Conservation (phyloP, 495 filamentous ascomycete genomes). For the Pyrenula aspistea region DNA sequence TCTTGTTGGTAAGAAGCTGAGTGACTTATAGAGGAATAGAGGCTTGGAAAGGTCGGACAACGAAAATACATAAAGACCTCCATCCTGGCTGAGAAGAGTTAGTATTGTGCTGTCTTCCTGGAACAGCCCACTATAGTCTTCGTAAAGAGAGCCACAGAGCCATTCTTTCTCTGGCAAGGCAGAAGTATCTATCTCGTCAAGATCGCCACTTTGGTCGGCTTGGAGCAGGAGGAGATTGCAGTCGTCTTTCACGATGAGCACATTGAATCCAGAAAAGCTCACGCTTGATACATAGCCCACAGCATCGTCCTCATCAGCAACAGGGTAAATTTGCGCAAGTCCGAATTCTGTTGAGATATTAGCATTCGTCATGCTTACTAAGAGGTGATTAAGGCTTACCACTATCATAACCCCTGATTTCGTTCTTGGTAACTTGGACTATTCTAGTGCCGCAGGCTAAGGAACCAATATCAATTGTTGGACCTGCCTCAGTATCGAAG, state of each 20-base stretch:
- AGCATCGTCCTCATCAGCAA: slow-evolving; percentile 79
- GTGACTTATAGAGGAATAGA: slow-evolving; percentile 52
- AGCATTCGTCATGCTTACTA: slow-evolving; percentile 4
- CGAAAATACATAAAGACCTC: slow-evolving; percentile 60
- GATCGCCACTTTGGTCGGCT: slow-evolving; percentile 65
- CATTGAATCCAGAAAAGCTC: slow-evolving; percentile 78
- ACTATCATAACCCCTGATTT: slow-evolving; percentile 78
- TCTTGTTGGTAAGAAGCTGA: slow-evolving; percentile 67
- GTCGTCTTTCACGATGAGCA: slow-evolving; percentile 79
- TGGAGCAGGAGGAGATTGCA: slow-evolving; percentile 61
- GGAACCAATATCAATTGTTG: slow-evolving; percentile 69
- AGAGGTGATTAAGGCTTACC: slow-evolving; percentile 41
- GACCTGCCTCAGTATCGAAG: slow-evolving; percentile 77
- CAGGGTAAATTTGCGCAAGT: slow-evolving; percentile 77
- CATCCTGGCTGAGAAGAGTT: slow-evolving; percentile 41
- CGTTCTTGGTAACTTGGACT: slow-evolving; percentile 71
- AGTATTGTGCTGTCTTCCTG: not conserved
- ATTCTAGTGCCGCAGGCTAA: slow-evolving; percentile 61
- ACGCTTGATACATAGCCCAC: slow-evolving; percentile 62
- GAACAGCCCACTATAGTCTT: slow-evolving; percentile 49
- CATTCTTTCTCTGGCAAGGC: slow-evolving; percentile 47
- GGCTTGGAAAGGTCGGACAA: slow-evolving; percentile 38
- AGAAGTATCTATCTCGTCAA: slow-evolving; percentile 62
- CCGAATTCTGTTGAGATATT: slow-evolving; percentile 51
- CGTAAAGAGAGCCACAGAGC: slow-evolving; percentile 70